Conservation (phyloP, 257 asterid genomes). For the Rauvolfia tetraphylla region DNA sequence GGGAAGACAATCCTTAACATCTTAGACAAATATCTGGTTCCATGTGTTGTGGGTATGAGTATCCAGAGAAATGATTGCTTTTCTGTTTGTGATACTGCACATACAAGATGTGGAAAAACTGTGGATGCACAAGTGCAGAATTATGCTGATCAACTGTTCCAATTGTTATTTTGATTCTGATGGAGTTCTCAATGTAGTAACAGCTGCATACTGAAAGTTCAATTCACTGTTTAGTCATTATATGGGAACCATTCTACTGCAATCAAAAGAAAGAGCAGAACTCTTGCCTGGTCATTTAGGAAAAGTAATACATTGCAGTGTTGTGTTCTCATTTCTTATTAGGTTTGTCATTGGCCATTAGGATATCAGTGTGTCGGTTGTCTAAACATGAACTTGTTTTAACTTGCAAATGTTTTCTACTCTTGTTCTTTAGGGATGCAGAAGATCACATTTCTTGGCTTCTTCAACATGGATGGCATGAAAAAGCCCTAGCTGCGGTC, state of each 20-base stretch:
- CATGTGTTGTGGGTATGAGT: not conserved
- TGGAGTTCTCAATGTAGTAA: not conserved
- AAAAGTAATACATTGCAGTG: not conserved
- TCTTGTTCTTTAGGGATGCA: slow-evolving; percentile 66
- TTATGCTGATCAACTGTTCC: not conserved
- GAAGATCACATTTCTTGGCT: slow-evolving; percentile 99
- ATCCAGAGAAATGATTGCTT: not conserved
- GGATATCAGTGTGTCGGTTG: not conserved
- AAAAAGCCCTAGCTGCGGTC: slow-evolving; percentile 94
- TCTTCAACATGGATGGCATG: slow-evolving; percentile 92
- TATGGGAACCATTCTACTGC: not conserved
- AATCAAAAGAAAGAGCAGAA: not conserved
- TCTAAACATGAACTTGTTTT: not conserved
- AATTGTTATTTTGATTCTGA: not conserved
- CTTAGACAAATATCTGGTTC: not conserved
- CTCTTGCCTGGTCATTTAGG: not conserved
- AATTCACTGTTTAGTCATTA: not conserved
- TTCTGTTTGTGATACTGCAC: not conserved
- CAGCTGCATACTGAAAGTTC: not conserved
- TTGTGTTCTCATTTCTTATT: not conserved
- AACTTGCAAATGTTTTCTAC: slow-evolving; percentile 18
- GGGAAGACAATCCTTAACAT: not conserved
- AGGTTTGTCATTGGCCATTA: not conserved
- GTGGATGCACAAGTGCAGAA: not conserved
- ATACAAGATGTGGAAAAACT: not conserved